These are phyloP conservation scores for Tillandsia fasciculata DNA, from an alignment of 176 grass and related monocot species.

Conservation along the genomic window DNA sequence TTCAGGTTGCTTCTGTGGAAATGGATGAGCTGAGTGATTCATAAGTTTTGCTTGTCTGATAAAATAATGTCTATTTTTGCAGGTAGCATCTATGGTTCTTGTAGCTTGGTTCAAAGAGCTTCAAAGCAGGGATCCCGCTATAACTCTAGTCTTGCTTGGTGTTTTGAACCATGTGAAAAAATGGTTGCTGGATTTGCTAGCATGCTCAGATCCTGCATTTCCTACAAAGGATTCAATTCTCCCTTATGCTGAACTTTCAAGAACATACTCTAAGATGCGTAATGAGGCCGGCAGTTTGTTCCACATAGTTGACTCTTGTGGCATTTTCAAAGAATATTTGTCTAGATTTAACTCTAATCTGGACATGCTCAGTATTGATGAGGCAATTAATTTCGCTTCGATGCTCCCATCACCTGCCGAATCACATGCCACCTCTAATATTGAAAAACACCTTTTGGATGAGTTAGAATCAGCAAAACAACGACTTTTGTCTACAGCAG, in stretches of 20 bases:
- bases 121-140: conserved; percentile 44
- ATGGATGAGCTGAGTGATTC: too few relatives aligned
- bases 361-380: conserved; percentile 58
- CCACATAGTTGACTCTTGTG: conserved; percentile 44
- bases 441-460: conserved; percentile 44
- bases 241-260: conserved; percentile 87
- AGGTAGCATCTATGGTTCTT: conserved; percentile 89
- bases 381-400: conserved; percentile 69
- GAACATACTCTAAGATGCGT: conserved; percentile 84
- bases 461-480: conserved; percentile 84
- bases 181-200: conserved; percentile 65
- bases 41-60: conserved; percentile 7
- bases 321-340: conserved; percentile 43
- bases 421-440: conserved; percentile 26
- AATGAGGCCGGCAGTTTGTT: conserved; percentile 63
- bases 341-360: conserved; percentile 41
- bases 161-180: conserved; percentile 65
- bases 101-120: conserved; percentile 88
- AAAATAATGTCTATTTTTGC: conserved; percentile 14
- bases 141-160: conserved; percentile 35
- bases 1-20: too few relatives aligned
- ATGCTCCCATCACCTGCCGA: conserved; percentile 50
- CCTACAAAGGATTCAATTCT: conserved; percentile 77
- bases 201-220: conserved; percentile 81
- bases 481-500: conserved; percentile 71